Evolutionary conservation across 768 basidiomycete species (phyloP), one percentile per base, ranked within the genome.

Genomic region (Psilocybe azurescens): DNA sequence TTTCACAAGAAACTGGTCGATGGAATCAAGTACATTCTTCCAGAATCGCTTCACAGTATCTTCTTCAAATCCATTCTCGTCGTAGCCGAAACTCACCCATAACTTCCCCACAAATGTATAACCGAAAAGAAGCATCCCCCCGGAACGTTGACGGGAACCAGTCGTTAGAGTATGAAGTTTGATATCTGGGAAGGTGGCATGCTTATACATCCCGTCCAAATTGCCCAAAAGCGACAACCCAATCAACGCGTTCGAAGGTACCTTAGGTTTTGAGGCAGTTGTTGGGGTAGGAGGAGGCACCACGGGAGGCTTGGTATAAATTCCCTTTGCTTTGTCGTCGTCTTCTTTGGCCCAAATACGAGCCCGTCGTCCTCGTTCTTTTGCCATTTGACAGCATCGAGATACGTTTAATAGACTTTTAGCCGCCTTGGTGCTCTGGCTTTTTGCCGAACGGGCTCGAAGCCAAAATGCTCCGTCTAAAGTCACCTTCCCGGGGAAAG

Each of bases 181-280:
- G 62, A 93, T 75, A 3, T 73, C 66, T n/a, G 83, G 81, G 75
- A 84, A 93, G 1, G 74, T 64, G 9, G 79, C 74, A 70, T 93
- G 91, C 65, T 88, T 86, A 77, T 94, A 95, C 32, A 89, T 90
- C 3, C 85, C 89, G 71, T 94, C 92, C 56, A 94, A 78, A 70
- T 93, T 94, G 1, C 93, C 93, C n/a, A 94, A 80, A 62, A 95
- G 80, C 5, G 93, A 95, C 49, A 94, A 75, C 0, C 93, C 93
- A 60, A 94, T 82, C 52, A 95, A 79, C 9, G 89, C 90, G 1
- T 74, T 73, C 1, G 86, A 87, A 24, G 90, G 87, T 1, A 78
- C 75, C 55, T 77, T 81, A 5, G 74, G 75, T 53, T 73, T 61
- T 4, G 60, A 41, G 66, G 60, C 53, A 51, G 49, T 63, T 62